phyloP scores from a whole-genome alignment of 352 stramenopile species.

The Globisporangium ultimum region DNA sequence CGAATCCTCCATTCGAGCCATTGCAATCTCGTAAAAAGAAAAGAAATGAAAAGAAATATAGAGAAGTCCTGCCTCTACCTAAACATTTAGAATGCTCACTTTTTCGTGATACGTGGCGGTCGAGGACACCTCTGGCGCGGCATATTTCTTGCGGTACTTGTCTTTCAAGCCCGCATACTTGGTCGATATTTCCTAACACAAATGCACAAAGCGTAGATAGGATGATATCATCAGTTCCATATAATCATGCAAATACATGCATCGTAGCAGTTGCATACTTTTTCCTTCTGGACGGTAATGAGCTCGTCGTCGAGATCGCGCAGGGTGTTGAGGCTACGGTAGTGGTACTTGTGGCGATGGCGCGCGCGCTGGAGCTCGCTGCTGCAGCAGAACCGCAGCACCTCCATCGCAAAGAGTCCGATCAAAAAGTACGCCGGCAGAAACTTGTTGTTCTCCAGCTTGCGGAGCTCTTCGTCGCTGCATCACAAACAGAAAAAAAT shows the following conservation, averaged over 20 bases:
- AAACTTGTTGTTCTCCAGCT: slow-evolving; percentile 70
- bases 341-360: slow-evolving; percentile 60
- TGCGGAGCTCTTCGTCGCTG: slow-evolving; percentile 40
- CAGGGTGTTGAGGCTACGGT: slow-evolving; percentile 48
- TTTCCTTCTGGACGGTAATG: slow-evolving; percentile 61
- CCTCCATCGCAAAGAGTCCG: slow-evolving; percentile 65
- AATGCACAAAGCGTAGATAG: not conserved
- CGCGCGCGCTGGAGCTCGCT: slow-evolving; percentile 46
- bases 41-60: slow-evolving; percentile 2
- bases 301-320: slow-evolving; percentile 69
- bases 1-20: slow-evolving; percentile 32
- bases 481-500: not conserved
- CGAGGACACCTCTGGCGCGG: slow-evolving; percentile 29
- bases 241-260: too few species aligned
- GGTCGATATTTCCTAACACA: slow-evolving; percentile 53
- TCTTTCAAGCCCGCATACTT: slow-evolving; percentile 74
- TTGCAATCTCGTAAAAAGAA: slow-evolving; percentile 36
- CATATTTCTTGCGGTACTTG: slow-evolving; percentile 79
- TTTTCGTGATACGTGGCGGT: slow-evolving; percentile 16
- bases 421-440: slow-evolving; percentile 69
- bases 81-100: slow-evolving; percentile 35
- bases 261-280: slow-evolving; percentile 22
- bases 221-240: too few species aligned
- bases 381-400: slow-evolving; percentile 75
- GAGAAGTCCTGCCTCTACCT: slow-evolving; percentile 3